Evolutionary conservation across 441 rosid genomes (phyloP).

Genomic region (Corymbia calophylla): DNA sequence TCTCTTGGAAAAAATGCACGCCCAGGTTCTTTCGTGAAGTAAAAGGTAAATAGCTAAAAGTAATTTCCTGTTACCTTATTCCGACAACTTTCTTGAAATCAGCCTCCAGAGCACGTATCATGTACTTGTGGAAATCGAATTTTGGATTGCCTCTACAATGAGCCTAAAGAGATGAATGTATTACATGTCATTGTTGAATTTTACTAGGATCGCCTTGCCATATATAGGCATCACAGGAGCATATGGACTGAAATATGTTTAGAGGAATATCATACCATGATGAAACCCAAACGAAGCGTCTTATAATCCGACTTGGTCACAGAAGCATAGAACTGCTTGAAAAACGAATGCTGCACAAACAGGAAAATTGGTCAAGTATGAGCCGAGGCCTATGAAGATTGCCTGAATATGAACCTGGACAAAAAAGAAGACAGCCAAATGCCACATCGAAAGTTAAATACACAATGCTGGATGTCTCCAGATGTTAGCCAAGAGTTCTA

Average conservation of each 20-base stretch:
- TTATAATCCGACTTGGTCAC: constrained; percentile 72
- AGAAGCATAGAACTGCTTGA: constrained; percentile 79
- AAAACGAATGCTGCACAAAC: constrained; percentile 55
- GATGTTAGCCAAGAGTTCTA: not conserved
- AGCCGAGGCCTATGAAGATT: not conserved
- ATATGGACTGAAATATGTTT: not conserved
- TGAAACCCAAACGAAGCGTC: constrained; percentile 72
- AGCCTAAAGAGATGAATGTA: constrained; percentile 30
- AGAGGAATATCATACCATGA: constrained; percentile 38
- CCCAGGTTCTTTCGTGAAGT: not conserved
- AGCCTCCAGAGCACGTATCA: constrained; percentile 86
- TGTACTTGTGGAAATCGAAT: constrained; percentile 77
- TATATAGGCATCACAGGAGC: not conserved
- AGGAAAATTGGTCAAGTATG: not conserved
- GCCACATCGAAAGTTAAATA: not conserved
- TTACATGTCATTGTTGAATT: not conserved
- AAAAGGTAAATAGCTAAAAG: not conserved
- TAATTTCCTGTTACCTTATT: constrained; percentile 42
- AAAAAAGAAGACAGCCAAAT: not conserved
- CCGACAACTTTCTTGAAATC: constrained; percentile 97
- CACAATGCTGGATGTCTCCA: not conserved
- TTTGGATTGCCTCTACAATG: constrained; percentile 75
- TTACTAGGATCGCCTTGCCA: not conserved
- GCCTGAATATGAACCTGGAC: not conserved
- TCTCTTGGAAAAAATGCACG: not conserved